Conservation (phyloP, 805 yeast species). For the Candida manassasensis region DNA sequence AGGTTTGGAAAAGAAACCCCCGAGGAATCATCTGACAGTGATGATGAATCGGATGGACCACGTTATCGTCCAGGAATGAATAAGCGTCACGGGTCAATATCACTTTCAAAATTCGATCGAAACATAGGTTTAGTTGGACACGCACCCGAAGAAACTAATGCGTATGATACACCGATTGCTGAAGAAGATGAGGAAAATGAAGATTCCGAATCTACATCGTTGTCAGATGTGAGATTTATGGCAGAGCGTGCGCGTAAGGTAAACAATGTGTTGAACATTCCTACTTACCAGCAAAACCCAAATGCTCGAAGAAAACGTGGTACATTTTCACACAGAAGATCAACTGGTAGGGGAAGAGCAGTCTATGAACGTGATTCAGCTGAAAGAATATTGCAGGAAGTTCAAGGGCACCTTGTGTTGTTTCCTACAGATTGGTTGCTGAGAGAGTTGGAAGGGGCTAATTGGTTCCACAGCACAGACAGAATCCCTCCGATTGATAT, state of each 20-base stretch:
- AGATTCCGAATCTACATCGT: conserved; percentile 1
- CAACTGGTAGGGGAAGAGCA: conserved; percentile 37
- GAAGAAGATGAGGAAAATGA: background rate
- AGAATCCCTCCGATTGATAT: conserved; percentile 94
- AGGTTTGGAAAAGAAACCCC: conserved; percentile 3
- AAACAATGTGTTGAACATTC: conserved; percentile 2
- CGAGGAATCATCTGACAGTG: conserved; percentile 7
- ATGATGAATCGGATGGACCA: conserved; percentile 9
- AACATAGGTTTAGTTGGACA: conserved; percentile 35
- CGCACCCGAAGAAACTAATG: conserved; percentile 21
- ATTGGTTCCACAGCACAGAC: conserved; percentile 94
- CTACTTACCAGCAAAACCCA: conserved; percentile 4
- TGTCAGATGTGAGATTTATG: conserved; percentile 1
- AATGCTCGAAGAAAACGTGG: conserved; percentile 32
- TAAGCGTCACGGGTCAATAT: conserved; percentile 18
- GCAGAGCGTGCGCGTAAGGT: conserved; percentile 1
- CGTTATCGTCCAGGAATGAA: conserved; percentile 6
- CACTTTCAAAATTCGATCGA: conserved; percentile 20
- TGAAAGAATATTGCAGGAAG: conserved; percentile 60
- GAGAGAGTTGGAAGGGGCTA: conserved; percentile 81
- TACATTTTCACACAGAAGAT: conserved; percentile 32
- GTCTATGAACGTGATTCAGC: conserved; percentile 74
- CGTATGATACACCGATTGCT: background rate
- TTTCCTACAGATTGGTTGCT: conserved; percentile 91
- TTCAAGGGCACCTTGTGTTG: conserved; percentile 84